Percentiles rank a stretch among this genome's conserved stretches.
phyloP scores from a whole-genome alignment of 345 rosid genomes.

The Lepidium aucheri region DNA sequence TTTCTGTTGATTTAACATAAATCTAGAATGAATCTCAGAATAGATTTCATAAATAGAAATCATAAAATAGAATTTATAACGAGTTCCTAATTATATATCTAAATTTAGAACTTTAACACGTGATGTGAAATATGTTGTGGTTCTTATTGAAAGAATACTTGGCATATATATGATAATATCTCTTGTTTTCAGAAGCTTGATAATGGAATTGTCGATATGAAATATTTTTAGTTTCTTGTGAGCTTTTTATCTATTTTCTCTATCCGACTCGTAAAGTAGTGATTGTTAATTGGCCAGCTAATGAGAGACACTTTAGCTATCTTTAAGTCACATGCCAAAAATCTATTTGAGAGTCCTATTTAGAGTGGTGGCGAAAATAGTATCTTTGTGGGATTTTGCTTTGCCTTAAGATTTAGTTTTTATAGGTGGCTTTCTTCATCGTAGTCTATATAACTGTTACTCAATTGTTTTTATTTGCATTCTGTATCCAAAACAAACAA shows the following conservation, averaged over 20 bases:
- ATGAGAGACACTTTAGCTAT: not conserved
- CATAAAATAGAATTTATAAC: no score
- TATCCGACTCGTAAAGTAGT: not conserved
- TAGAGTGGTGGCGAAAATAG: not conserved
- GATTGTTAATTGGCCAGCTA: not conserved
- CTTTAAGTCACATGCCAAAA: conserved; percentile 5
- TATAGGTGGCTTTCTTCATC: not conserved
- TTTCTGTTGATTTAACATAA: no score
- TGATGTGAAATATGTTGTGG: not conserved
- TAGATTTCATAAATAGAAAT: no score
- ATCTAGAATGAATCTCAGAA: no score
- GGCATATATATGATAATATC: no score
- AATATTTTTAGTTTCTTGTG: not conserved
- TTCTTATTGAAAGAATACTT: not conserved
- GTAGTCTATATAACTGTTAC: not conserved
- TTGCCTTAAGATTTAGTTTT: not conserved
- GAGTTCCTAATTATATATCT: not conserved
- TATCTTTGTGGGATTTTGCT: not conserved
- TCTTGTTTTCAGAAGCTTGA: not conserved
- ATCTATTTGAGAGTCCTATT: not conserved
- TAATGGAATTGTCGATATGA: not conserved
- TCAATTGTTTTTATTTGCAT: not conserved
- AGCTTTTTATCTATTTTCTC: not conserved
- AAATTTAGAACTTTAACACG: not conserved
- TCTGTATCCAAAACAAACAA: not conserved